Percentiles rank a stretch among this genome's conserved stretches.
Conservation (phyloP, 2,329 filamentous ascomycete genomes). For the Fusarium bulbicola region DNA sequence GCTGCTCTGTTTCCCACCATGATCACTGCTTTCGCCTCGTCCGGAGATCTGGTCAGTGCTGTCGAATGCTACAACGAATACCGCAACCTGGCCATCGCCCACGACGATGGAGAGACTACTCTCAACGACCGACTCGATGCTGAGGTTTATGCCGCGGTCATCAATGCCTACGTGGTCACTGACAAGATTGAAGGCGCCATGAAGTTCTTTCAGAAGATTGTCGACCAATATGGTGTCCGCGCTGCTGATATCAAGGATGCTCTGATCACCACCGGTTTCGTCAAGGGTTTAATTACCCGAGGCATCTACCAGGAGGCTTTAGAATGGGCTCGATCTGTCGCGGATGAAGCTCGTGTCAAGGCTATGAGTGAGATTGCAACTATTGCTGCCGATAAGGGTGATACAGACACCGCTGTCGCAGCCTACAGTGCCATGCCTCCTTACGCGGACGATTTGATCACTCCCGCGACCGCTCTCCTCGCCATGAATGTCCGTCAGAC, state of each 20-base stretch:
- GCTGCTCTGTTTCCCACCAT: constrained; percentile 89
- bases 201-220: constrained; percentile 85
- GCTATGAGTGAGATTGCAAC: constrained; percentile 79
- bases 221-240: constrained; percentile 67
- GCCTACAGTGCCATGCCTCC: constrained; percentile 69
- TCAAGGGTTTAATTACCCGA: constrained; percentile 78
- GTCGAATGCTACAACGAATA: constrained; percentile 98
- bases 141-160: constrained; percentile 88
- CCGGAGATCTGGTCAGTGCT: constrained; percentile 84
- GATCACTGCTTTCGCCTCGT: constrained; percentile 90
- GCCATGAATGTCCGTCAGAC: constrained; percentile 87
- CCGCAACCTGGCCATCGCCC: constrained; percentile 83
- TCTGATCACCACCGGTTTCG: constrained; percentile 77
- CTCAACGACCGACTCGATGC: constrained; percentile 79
- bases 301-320: constrained; percentile 79
- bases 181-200: constrained; percentile 83
- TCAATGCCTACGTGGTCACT: constrained; percentile 86
- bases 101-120: constrained; percentile 77
- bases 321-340: constrained; percentile 73
- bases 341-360: constrained; percentile 64
- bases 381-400: constrained; percentile 81
- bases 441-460: constrained; percentile 59
- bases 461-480: constrained; percentile 80
- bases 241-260: constrained; percentile 73
- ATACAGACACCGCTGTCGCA: constrained; percentile 72